These are phyloP conservation scores for Epicoccum sorghinum DNA, from an alignment of 2,329 filamentous ascomycete genomes.

Conservation along the genomic window DNA sequence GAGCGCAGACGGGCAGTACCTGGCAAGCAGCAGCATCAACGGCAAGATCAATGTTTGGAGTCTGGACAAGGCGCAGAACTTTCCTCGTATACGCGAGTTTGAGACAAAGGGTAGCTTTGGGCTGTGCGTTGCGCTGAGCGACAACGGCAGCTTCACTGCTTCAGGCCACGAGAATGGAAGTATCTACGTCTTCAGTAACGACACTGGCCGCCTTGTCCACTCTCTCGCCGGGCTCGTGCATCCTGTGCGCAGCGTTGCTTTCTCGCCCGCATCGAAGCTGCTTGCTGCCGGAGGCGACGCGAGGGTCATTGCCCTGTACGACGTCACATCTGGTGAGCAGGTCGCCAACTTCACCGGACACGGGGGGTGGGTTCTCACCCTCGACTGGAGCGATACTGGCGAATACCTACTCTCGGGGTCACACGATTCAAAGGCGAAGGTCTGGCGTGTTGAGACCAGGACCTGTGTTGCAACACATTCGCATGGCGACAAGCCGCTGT, in stretches of 20 bases:
- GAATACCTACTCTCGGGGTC: conserved; percentile 89
- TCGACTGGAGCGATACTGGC: conserved; percentile 93
- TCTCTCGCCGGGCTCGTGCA: conserved; percentile 86
- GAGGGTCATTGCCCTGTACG: conserved; percentile 87
- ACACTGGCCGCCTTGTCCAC: conserved; percentile 82
- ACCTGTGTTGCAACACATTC: conserved; percentile 91
- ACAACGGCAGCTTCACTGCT: conserved; percentile 83
- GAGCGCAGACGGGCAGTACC: conserved; percentile 79
- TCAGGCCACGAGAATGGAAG: conserved; percentile 92
- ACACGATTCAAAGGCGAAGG: conserved; percentile 92
- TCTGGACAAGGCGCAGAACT: conserved; percentile 54
- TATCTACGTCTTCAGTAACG: conserved; percentile 94
- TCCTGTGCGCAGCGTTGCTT: conserved; percentile 82
- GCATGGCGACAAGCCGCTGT: conserved; percentile 68
- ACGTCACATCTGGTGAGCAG: conserved; percentile 90
- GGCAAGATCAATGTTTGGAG: conserved; percentile 92
- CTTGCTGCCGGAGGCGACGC: conserved; percentile 91
- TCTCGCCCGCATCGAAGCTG: conserved; percentile 83
- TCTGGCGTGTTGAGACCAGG: conserved; percentile 87
- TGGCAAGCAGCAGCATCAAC: conserved; percentile 87
- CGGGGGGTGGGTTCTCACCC: conserved; percentile 83
- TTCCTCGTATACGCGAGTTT: conserved; percentile 76
- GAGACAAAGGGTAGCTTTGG: conserved; percentile 95
- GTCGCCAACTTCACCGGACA: conserved; percentile 83
- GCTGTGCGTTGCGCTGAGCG: conserved; percentile 79